These are phyloP conservation scores for Aspergillus nanangensis DNA, from an alignment of 495 filamentous ascomycete genomes.

Conservation along the genomic window DNA sequence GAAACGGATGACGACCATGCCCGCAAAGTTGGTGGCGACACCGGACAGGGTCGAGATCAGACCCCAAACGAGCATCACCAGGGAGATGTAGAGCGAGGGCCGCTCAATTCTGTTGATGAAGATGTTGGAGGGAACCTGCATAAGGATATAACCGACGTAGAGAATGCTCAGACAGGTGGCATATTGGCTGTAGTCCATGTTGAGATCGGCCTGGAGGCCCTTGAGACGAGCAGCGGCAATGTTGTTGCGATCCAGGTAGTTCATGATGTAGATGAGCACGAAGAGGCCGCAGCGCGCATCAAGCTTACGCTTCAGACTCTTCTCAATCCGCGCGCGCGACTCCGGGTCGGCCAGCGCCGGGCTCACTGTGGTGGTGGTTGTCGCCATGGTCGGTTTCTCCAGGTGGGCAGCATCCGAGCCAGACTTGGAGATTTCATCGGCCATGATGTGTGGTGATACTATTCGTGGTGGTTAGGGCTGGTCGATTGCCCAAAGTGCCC, in stretches of 20 bases:
- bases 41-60: conserved; percentile 57
- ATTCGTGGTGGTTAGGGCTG: too few species aligned
- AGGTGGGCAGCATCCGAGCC: neutral
- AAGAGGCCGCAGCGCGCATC: conserved; percentile 27
- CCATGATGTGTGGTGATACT: too few species aligned
- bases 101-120: conserved; percentile 39
- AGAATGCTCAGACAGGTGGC: conserved; percentile 59
- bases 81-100: conserved; percentile 59
- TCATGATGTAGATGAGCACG: conserved; percentile 32
- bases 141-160: conserved; percentile 54
- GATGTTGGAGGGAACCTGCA: conserved; percentile 35
- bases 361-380: neutral
- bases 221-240: conserved; percentile 47
- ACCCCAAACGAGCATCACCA: conserved; percentile 63
- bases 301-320: conserved; percentile 27
- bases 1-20: conserved; percentile 61
- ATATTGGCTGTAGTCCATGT: conserved; percentile 43
- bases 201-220: conserved; percentile 46
- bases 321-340: conserved; percentile 15
- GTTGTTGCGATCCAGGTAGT: conserved; percentile 49
- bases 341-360: conserved; percentile 1
- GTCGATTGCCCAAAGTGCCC: too few species aligned
- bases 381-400: neutral
- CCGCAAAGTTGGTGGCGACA: conserved; percentile 47
- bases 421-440: neutral